phyloP scores from a whole-genome alignment of 169 alveolate genomes.

The Plasmodium gaboni region DNA sequence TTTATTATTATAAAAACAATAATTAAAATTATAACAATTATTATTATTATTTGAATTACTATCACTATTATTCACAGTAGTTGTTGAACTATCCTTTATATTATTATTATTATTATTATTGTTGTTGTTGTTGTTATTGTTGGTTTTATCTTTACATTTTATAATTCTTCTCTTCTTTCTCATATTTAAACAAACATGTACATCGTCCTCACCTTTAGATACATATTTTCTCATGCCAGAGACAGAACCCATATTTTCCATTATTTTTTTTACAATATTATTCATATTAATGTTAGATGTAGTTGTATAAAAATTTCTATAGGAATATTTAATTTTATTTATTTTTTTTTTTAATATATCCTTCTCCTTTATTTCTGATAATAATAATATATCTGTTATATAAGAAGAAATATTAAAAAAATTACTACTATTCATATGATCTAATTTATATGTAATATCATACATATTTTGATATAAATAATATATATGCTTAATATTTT shows the following conservation, averaged over 20 bases:
- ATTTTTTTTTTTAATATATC: conserved; percentile 72
- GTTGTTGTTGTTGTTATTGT: neutral
- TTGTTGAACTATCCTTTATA: conserved; percentile 25
- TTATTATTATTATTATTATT: neutral
- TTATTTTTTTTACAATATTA: conserved; percentile 29
- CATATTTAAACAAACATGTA: neutral
- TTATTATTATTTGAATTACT: conserved; percentile 11
- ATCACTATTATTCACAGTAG: conserved; percentile 30
- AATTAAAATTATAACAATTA: neutral
- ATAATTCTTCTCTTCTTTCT: conserved; percentile 14
- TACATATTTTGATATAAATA: conserved; percentile 74
- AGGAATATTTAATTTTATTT: conserved; percentile 45
- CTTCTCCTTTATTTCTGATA: conserved; percentile 31
- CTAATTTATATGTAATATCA: conserved; percentile 44
- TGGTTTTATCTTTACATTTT: conserved; percentile 11
- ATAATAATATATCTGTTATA: conserved; percentile 62
- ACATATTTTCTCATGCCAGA: neutral
- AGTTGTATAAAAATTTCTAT: conserved; percentile 3
- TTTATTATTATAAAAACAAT: neutral
- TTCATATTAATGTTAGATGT: neutral
- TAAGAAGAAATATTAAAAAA: conserved; percentile 58
- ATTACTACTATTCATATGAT: conserved; percentile 63
- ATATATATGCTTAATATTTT: conserved; percentile 52
- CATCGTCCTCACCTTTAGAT: neutral
- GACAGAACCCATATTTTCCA: neutral